Conservation (phyloP, 345 rosid genomes). For the Ceriops tagal region DNA sequence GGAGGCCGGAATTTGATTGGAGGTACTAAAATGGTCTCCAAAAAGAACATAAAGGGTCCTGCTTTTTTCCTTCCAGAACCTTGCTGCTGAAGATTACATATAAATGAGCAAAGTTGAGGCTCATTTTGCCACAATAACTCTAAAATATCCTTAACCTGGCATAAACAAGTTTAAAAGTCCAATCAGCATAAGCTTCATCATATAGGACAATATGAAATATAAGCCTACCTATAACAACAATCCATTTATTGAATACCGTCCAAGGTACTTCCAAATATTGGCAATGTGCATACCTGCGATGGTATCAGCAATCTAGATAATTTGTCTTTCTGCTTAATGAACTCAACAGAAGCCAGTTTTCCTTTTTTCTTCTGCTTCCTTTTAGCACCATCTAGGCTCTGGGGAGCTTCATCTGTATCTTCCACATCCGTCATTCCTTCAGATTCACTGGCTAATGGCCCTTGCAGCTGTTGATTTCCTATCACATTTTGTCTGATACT, state of each 20-base stretch:
- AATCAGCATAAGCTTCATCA: background rate
- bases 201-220: background rate
- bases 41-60: constrained; percentile 68
- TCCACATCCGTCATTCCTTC: constrained; percentile 34
- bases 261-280: background rate
- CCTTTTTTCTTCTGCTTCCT: constrained; percentile 30
- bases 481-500: constrained; percentile 49
- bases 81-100: constrained; percentile 68
- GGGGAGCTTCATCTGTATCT: constrained; percentile 29
- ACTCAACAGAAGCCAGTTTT: constrained; percentile 29
- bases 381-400: constrained; percentile 19
- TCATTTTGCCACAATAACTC: constrained; percentile 84
- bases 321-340: constrained; percentile 29
- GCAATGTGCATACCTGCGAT: constrained; percentile 51
- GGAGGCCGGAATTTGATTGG: constrained; percentile 90
- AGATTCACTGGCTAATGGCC: constrained; percentile 31
- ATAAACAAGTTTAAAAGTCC: constrained; percentile 13
- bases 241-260: background rate
- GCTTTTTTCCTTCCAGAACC: constrained; percentile 36
- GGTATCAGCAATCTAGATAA: constrained; percentile 59
- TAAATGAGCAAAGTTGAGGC: constrained; percentile 62
- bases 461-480: constrained; percentile 36
- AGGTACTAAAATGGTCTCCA: constrained; percentile 76
- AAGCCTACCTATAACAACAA: background rate
- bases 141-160: constrained; percentile 57